Percentiles rank a stretch among this genome's conserved stretches.
phyloP scores from a whole-genome alignment of 176 grass and related monocot genomes.

The Aegilops sharonensis region DNA sequence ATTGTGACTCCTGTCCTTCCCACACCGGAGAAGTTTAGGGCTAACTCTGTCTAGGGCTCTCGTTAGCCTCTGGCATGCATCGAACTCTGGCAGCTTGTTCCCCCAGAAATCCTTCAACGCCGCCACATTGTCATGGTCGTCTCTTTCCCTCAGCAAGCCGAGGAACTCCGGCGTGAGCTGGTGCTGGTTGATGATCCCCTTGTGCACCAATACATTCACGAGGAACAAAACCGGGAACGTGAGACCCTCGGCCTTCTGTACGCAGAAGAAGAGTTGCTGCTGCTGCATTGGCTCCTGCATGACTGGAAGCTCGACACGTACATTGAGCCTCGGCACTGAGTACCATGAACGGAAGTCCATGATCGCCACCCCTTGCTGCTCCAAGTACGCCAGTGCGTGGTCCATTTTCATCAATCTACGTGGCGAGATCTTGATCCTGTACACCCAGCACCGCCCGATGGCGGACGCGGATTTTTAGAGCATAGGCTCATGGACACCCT shows the following conservation, averaged over 20 bases:
- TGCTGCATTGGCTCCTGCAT: slow-evolving; percentile 43
- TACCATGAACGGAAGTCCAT: slow-evolving; percentile 7
- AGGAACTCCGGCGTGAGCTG: slow-evolving; percentile 80
- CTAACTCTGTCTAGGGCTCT: slow-evolving; percentile 38
- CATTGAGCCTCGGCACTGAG: not conserved
- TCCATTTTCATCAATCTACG: slow-evolving; percentile 64
- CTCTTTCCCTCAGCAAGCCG: slow-evolving; percentile 42
- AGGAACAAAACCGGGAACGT: slow-evolving; percentile 70
- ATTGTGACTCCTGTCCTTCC: slow-evolving; percentile 28
- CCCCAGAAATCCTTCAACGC: slow-evolving; percentile 55
- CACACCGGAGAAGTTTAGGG: slow-evolving; percentile 27
- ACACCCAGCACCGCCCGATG: slow-evolving; percentile 59
- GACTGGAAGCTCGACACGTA: slow-evolving; percentile 45
- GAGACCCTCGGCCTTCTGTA: slow-evolving; percentile 47
- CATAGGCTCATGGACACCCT: too few species aligned
- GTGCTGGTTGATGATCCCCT: slow-evolving; percentile 71
- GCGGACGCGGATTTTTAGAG: too few species aligned
- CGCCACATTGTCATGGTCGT: slow-evolving; percentile 38
- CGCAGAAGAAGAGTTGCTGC: slow-evolving; percentile 45
- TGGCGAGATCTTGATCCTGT: slow-evolving; percentile 52
- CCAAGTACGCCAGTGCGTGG: slow-evolving; percentile 46
- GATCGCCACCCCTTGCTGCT: slow-evolving; percentile 29
- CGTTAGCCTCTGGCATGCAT: slow-evolving; percentile 37
- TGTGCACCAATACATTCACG: slow-evolving; percentile 76
- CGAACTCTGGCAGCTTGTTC: slow-evolving; percentile 37